Conservation (phyloP, 164 flowering plant genomes). For the Saururus chinensis region DNA sequence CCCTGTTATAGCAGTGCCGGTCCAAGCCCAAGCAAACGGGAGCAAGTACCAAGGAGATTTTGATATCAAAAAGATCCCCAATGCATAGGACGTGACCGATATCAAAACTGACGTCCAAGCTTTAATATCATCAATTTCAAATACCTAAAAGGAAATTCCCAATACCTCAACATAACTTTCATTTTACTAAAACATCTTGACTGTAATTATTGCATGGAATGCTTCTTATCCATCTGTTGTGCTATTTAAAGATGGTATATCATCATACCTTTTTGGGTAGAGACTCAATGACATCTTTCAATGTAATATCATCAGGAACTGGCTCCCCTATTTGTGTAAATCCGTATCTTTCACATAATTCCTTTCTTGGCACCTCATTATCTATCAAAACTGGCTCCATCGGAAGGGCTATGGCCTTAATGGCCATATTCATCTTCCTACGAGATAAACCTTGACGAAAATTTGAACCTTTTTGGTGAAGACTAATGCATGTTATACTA, state of each 20-base stretch:
- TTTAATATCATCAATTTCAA: slow-evolving; percentile 76
- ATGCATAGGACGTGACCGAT: slow-evolving; percentile 61
- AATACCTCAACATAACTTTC: not conserved
- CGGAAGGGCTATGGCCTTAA: slow-evolving; percentile 50
- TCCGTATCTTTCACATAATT: slow-evolving; percentile 70
- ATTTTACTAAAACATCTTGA: not conserved
- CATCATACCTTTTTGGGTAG: slow-evolving; percentile 70
- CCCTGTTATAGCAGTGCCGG: slow-evolving; percentile 93
- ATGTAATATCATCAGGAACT: slow-evolving; percentile 58
- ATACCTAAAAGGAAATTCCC: slow-evolving; percentile 32
- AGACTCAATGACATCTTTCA: slow-evolving; percentile 56
- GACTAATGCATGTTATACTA: slow-evolving; percentile 28
- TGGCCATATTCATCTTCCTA: slow-evolving; percentile 14
- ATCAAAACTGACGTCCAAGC: slow-evolving; percentile 75
- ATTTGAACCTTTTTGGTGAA: slow-evolving; percentile 13
- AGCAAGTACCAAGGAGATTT: slow-evolving; percentile 97
- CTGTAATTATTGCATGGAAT: too few species aligned
- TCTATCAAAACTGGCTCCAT: slow-evolving; percentile 31
- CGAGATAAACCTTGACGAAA: slow-evolving; percentile 12
- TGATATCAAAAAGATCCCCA: slow-evolving; percentile 77
- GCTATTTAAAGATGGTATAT: not conserved
- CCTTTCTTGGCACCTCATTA: slow-evolving; percentile 39
- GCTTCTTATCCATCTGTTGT: too few species aligned
- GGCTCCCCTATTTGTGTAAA: slow-evolving; percentile 84
- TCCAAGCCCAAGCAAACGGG: slow-evolving; percentile 99